Percentiles rank a stretch among this genome's conserved stretches.
Conservation (phyloP, 768 basidiomycete species). For the Boletus rex-veris region DNA sequence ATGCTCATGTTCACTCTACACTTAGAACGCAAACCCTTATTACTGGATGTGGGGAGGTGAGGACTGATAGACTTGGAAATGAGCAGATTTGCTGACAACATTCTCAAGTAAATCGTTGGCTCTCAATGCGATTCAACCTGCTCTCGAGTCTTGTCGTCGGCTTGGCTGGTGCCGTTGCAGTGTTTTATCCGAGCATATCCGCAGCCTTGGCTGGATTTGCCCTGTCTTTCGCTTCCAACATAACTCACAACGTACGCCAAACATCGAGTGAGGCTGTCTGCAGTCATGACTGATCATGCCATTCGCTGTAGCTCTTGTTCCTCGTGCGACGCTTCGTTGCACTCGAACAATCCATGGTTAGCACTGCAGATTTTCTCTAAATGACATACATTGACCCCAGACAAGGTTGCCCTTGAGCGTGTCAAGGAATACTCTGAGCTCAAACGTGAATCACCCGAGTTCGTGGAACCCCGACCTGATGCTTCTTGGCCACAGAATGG, state of each 20-base stretch:
- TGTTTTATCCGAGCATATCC: conserved; percentile 66
- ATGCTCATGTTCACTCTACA: conserved; percentile 1
- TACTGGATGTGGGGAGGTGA: conserved; percentile 91
- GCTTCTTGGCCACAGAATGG: conserved; percentile 75
- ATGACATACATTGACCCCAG: conserved; percentile 1
- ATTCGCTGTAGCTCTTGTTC: conserved; percentile 47
- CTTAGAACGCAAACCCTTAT: conserved; percentile 63
- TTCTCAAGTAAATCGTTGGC: conserved; percentile 79
- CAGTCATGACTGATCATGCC: conserved; percentile 17
- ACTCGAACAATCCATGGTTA: conserved; percentile 88
- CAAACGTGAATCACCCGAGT: conserved; percentile 74
- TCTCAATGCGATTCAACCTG: conserved; percentile 83
- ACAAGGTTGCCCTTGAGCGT: conserved; percentile 78
- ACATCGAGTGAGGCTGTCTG: background rate
- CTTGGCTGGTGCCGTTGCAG: conserved; percentile 62
- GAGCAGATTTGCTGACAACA: conserved; percentile 3
- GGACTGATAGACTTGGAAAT: conserved; percentile 6
- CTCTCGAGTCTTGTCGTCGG: conserved; percentile 71
- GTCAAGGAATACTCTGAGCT: conserved; percentile 90
- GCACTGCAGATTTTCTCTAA: background rate
- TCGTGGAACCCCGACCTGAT: conserved; percentile 80
- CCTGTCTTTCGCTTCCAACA: conserved; percentile 75
- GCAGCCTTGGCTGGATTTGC: conserved; percentile 87
- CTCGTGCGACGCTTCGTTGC: conserved; percentile 81
- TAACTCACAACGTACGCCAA: conserved; percentile 58